These are phyloP conservation scores for Microascus cirrosus DNA, from an alignment of 2,329 filamentous ascomycete genomes.

Conservation along the genomic window DNA sequence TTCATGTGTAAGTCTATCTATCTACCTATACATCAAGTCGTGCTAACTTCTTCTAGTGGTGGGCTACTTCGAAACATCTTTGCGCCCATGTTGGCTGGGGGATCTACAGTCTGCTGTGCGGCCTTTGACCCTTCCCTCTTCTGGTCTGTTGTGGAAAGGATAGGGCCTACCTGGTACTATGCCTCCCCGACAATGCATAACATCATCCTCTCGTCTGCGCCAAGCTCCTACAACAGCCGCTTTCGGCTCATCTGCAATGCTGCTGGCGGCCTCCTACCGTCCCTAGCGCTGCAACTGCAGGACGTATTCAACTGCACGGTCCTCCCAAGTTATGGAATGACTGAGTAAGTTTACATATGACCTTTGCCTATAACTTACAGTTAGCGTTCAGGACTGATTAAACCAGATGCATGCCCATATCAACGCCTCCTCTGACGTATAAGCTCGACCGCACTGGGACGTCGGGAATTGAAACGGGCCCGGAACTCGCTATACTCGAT, in stretches of 20 bases:
- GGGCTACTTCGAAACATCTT: constrained; percentile 44
- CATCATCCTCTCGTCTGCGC: constrained; percentile 35
- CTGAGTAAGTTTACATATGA: constrained; percentile 27
- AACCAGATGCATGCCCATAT: constrained; percentile 42
- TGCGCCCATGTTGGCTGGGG: constrained; percentile 40
- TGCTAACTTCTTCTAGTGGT: no score
- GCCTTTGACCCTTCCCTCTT: constrained; percentile 43
- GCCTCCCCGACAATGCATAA: constrained; percentile 47
- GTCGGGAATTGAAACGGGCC: constrained; percentile 38
- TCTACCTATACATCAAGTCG: not conserved
- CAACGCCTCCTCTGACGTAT: constrained; percentile 41
- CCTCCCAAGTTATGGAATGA: constrained; percentile 48
- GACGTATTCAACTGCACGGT: constrained; percentile 39
- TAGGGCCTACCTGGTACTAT: constrained; percentile 44
- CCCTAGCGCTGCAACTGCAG: constrained; percentile 33
- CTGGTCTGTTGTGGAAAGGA: constrained; percentile 39
- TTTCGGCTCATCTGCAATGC: constrained; percentile 44
- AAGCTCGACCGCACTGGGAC: constrained; percentile 38
- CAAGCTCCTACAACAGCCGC: constrained; percentile 23
- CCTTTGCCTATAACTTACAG: not conserved
- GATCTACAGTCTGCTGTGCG: constrained; percentile 40
- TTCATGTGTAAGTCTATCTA: constrained; percentile 34
- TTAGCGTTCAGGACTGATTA: not conserved
- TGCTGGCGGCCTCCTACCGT: constrained; percentile 39
- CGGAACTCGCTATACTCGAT: constrained; percentile 38